phyloP scores from a whole-genome alignment of 1,284 basidiomycete genomes.

The Ganoderma lingzhi region DNA sequence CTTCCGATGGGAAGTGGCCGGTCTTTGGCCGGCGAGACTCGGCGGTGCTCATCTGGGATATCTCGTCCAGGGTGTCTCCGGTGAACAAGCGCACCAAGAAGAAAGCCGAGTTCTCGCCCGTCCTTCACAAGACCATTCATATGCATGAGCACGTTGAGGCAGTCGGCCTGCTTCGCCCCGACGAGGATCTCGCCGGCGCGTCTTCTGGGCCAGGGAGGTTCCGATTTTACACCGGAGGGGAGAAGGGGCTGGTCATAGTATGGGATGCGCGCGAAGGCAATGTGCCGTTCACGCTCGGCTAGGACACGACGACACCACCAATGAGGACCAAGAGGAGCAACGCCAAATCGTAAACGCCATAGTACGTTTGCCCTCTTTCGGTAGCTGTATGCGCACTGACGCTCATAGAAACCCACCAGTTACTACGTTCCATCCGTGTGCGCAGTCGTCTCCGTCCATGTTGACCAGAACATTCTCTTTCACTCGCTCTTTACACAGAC shows the following conservation, averaged over 20 bases:
- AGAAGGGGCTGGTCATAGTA: conserved; percentile 83
- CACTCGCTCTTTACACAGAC: conserved; percentile 73
- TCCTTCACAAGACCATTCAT: conserved; percentile 85
- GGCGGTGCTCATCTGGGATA: conserved; percentile 91
- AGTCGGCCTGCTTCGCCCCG: conserved; percentile 73
- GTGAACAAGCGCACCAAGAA: conserved; percentile 52
- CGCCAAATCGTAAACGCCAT: conserved; percentile 75
- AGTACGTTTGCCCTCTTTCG: conserved; percentile 54
- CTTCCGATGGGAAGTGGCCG: conserved; percentile 82
- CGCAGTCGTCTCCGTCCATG: conserved; percentile 89
- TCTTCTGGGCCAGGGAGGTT: conserved; percentile 52
- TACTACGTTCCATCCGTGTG: conserved; percentile 66
- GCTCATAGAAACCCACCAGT: conserved; percentile 50
- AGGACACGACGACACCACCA: conserved; percentile 47
- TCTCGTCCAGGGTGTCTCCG: conserved; percentile 49
- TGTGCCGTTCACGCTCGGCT: conserved; percentile 69
- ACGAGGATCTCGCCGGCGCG: conserved; percentile 54
- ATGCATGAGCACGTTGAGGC: conserved; percentile 90
- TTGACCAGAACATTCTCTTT: conserved; percentile 96
- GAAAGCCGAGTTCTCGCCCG: conserved; percentile 55
- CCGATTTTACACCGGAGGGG: conserved; percentile 88
- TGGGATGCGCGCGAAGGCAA: conserved; percentile 83
- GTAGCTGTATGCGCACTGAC: conserved; percentile 19
- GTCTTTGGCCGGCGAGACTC: conserved; percentile 91
- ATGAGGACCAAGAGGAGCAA: conserved; percentile 79